These are phyloP conservation scores for Phoma herbarum DNA, from an alignment of 2,329 filamentous ascomycete genomes.

Conservation along the genomic window DNA sequence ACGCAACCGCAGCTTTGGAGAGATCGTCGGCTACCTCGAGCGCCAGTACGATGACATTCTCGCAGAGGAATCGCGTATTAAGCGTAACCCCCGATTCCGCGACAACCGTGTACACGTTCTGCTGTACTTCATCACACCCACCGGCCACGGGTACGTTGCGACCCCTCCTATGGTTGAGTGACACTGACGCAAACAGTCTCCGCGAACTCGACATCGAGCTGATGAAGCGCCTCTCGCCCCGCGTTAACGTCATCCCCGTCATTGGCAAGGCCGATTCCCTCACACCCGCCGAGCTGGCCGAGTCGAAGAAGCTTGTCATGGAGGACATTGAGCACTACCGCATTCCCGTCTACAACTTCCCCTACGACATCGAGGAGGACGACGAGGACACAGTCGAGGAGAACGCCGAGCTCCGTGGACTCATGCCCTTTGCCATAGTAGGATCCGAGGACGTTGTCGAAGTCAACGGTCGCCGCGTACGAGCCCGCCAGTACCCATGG, in stretches of 20 bases:
- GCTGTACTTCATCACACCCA: constrained; percentile 99
- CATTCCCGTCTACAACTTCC: constrained; percentile 99
- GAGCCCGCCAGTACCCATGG: constrained; percentile 98
- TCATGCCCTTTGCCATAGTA: constrained; percentile 99
- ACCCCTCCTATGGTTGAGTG: background rate
- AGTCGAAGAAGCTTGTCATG: constrained; percentile 99
- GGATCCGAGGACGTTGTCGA: constrained; percentile 96
- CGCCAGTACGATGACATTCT: constrained; percentile 99
- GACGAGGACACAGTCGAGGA: constrained; percentile 99
- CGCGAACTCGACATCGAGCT: constrained; percentile 99
- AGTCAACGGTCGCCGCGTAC: constrained; percentile 89
- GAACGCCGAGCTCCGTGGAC: constrained; percentile 93
- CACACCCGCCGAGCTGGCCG: constrained; percentile 93
- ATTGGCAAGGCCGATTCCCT: constrained; percentile 98
- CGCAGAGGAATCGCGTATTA: constrained; percentile 99
- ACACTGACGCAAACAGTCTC: constrained; percentile 66
- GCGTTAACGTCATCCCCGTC: constrained; percentile 98
- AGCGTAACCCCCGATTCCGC: constrained; percentile 99
- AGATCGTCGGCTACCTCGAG: constrained; percentile 98
- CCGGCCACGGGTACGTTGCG: constrained; percentile 81
- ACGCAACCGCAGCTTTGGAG: constrained; percentile 76
- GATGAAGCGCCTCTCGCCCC: constrained; percentile 98
- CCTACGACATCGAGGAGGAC: constrained; percentile 99
- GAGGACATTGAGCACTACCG: constrained; percentile 99
- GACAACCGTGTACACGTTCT: constrained; percentile 98